Percentiles rank a stretch among this genome's conserved stretches.
phyloP scores from a whole-genome alignment of 23 red algal genomes.

The Chondrus crispus region DNA sequence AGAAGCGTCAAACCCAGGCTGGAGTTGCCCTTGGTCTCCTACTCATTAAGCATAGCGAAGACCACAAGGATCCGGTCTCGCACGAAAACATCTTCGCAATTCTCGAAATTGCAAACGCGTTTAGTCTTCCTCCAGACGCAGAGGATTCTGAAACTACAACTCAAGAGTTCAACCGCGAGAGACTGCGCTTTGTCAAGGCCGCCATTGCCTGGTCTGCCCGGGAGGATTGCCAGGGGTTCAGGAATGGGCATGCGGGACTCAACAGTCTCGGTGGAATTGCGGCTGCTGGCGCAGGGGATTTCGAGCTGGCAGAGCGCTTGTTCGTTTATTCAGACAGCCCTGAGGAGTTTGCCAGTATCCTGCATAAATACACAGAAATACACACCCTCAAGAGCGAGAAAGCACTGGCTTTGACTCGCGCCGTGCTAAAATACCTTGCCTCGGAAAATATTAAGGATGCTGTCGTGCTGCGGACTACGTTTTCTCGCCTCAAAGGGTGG shows the following conservation, averaged over 20 bases:
- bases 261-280: slow-evolving; percentile 9
- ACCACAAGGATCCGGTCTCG: slow-evolving; percentile 27
- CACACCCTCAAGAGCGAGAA: slow-evolving; percentile 14
- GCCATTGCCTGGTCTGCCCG: slow-evolving; percentile 16
- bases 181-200: slow-evolving; percentile 19
- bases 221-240: slow-evolving; percentile 21
- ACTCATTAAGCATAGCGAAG: slow-evolving; percentile 31
- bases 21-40: slow-evolving; percentile 32
- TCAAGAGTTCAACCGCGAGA: slow-evolving; percentile 19
- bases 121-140: neutral
- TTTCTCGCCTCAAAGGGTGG: slow-evolving; percentile 18
- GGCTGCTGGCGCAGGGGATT: slow-evolving; percentile 14
- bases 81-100: slow-evolving; percentile 6
- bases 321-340: slow-evolving; percentile 39
- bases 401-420: slow-evolving; percentile 15
- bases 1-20: slow-evolving; percentile 22
- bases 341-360: neutral
- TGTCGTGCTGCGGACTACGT: neutral
- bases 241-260: slow-evolving; percentile 26
- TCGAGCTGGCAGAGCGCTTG: slow-evolving; percentile 20
- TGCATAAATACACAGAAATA: slow-evolving; percentile 13
- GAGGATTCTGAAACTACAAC: neutral
- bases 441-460: slow-evolving; percentile 50
- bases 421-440: slow-evolving; percentile 10
- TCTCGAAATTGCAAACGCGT: slow-evolving; percentile 10